Evolutionary conservation across 2,329 filamentous ascomycete genomes (phyloP).

Genomic region (Knoxdaviesia proteae): DNA sequence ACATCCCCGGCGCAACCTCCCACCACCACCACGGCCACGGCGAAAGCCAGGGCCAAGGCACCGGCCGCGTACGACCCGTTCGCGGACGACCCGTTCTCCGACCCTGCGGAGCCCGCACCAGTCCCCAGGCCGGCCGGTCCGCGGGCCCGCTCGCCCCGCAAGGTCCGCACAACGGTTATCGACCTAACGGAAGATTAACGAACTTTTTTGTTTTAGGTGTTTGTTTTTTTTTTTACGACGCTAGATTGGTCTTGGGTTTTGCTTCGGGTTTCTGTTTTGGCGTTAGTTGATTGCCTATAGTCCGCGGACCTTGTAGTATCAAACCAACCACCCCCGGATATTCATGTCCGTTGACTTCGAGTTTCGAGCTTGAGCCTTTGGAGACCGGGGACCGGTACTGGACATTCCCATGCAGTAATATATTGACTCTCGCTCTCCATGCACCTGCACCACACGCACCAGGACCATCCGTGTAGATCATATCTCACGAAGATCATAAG

Average conservation of each 20-base stretch:
- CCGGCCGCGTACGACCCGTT: not conserved
- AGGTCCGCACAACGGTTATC: not conserved
- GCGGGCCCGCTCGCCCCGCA: not conserved
- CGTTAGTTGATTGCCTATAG: not conserved
- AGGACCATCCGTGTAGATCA: too few species aligned
- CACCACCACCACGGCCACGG: not conserved
- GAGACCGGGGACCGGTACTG: too few species aligned
- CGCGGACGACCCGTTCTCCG: not conserved
- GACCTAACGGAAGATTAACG: constrained; percentile 3
- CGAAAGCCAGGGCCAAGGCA: not conserved
- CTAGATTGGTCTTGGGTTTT: not conserved
- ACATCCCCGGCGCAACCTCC: too few species aligned
- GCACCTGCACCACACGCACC: too few species aligned
- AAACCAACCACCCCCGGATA: too few species aligned
- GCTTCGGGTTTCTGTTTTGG: not conserved
- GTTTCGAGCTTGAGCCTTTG: too few species aligned
- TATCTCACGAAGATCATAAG: too few species aligned
- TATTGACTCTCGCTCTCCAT: too few species aligned
- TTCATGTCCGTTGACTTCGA: too few species aligned
- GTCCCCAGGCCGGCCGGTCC: not conserved
- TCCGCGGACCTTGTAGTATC: not conserved
- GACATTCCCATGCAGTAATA: too few species aligned
- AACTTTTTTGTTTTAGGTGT: not conserved
- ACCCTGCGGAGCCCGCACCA: not conserved
- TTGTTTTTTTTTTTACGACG: not conserved